These are phyloP conservation scores for Backusella liffmaniae DNA, from an alignment of 192 early-diverging fungal species.

Conservation along the genomic window DNA sequence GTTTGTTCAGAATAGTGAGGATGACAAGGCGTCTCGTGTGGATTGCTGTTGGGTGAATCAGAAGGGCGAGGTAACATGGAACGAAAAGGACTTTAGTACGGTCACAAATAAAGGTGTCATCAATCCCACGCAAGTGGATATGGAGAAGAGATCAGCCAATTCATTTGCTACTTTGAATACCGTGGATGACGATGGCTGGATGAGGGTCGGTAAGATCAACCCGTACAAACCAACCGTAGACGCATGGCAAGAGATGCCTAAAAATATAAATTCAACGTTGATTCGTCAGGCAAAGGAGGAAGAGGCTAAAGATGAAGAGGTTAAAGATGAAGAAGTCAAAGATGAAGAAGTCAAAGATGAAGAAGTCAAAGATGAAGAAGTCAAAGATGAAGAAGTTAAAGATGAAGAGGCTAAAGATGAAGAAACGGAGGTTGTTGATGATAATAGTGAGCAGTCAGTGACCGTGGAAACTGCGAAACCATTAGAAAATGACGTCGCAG, in stretches of 20 bases:
- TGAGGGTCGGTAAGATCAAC: neutral
- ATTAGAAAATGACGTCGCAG: neutral
- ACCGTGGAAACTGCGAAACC: neutral
- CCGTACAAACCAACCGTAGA: neutral
- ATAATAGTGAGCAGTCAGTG: neutral
- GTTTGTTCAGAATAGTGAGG: conserved; percentile 14
- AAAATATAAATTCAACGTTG: neutral
- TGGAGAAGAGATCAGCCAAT: neutral
- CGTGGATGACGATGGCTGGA: conserved; percentile 14
- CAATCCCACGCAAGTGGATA: neutral
- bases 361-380: neutral
- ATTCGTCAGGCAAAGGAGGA: neutral
- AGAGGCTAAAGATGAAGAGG: neutral
- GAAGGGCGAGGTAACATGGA: conserved; percentile 47
- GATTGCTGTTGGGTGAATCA: conserved; percentile 60
- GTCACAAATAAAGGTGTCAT: neutral
- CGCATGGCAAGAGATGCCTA: conserved; percentile 10
- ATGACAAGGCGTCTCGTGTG: conserved; percentile 36
- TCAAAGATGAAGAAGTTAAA: neutral
- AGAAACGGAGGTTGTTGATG: neutral
- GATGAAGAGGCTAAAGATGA: neutral
- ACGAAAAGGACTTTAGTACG: conserved; percentile 14
- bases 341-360: neutral
- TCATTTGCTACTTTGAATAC: conserved; percentile 7
- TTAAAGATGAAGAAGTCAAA: neutral